Conservation (phyloP, 306 rosid species). For the Sphenostylis stenocarpa region DNA sequence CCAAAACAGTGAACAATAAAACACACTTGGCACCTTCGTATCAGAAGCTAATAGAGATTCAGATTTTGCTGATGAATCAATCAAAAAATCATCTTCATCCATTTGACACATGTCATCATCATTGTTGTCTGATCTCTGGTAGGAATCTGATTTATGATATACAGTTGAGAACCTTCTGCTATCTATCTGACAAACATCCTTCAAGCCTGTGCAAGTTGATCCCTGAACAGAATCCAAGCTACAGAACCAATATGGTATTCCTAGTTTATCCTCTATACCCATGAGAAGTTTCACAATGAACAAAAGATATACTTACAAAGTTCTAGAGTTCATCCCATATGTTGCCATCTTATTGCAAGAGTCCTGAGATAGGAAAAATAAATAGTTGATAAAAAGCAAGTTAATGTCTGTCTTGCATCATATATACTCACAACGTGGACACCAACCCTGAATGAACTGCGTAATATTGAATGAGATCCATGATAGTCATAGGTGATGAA, state of each 20-base stretch:
- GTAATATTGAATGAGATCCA: slow-evolving; percentile 48
- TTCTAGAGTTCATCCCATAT: slow-evolving; percentile 52
- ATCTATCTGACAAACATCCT: slow-evolving; percentile 74
- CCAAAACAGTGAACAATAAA: slow-evolving; percentile 20
- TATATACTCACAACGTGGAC: slow-evolving; percentile 19
- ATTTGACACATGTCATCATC: slow-evolving; percentile 82
- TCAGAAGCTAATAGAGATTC: slow-evolving; percentile 45
- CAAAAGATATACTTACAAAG: slow-evolving; percentile 54
- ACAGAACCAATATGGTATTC: slow-evolving; percentile 38
- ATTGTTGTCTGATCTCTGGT: slow-evolving; percentile 50
- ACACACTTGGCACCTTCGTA: slow-evolving; percentile 53
- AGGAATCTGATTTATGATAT: slow-evolving; percentile 47
- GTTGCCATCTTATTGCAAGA: slow-evolving; percentile 52
- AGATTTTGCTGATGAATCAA: slow-evolving; percentile 55
- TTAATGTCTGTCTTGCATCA: slow-evolving; percentile 22
- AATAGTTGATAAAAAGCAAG: slow-evolving; percentile 23
- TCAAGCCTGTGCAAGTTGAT: slow-evolving; percentile 64
- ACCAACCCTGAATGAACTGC: slow-evolving; percentile 62
- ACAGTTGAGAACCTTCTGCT: slow-evolving; percentile 61
- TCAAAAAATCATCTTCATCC: slow-evolving; percentile 62
- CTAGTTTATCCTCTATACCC: slow-evolving; percentile 6
- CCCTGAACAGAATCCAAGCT: slow-evolving; percentile 53
- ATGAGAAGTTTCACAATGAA: slow-evolving; percentile 30
- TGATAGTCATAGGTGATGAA: slow-evolving; percentile 65
- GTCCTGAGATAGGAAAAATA: slow-evolving; percentile 49